A percentile compares a stretch with the other conserved stretches of the same genome.
Evolutionary conservation across 2,329 filamentous ascomycete species (phyloP).

Genomic region (Fusarium floridanum): DNA sequence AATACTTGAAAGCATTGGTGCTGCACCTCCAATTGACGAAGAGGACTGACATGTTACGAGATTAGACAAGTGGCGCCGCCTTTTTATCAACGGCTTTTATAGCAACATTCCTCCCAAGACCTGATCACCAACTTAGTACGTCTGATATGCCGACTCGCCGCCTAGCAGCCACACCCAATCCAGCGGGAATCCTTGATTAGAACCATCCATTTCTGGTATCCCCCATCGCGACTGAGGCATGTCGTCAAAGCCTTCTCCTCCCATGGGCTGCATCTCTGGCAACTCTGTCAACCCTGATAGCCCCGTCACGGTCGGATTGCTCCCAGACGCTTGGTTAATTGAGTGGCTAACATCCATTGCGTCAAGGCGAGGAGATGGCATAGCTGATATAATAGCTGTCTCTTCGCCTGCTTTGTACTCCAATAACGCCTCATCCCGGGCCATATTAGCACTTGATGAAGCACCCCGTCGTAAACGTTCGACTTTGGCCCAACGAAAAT

Average conservation of each 20-base stretch:
- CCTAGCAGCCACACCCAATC: neutral
- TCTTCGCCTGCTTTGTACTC: neutral
- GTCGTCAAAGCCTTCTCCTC: neutral
- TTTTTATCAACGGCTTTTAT: neutral
- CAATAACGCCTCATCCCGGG: neutral
- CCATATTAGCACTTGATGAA: neutral
- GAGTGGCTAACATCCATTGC: neutral
- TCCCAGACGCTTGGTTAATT: neutral
- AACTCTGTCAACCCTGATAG: neutral
- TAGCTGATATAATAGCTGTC: neutral
- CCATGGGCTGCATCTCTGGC: neutral
- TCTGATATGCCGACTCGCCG: neutral
- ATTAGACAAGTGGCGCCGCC: neutral
- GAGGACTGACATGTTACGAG: neutral
- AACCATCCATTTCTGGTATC: neutral
- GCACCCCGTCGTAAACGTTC: neutral
- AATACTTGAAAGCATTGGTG: neutral
- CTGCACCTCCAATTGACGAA: neutral
- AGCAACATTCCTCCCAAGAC: neutral
- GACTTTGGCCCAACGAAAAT: neutral
- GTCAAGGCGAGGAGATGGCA: neutral
- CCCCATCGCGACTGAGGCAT: neutral
- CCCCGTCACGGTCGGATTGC: neutral
- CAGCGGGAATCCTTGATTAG: neutral
- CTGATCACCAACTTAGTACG: neutral